Evolutionary conservation across 2,329 filamentous ascomycete genomes (phyloP).

Genomic region (Xylaria sp.): DNA sequence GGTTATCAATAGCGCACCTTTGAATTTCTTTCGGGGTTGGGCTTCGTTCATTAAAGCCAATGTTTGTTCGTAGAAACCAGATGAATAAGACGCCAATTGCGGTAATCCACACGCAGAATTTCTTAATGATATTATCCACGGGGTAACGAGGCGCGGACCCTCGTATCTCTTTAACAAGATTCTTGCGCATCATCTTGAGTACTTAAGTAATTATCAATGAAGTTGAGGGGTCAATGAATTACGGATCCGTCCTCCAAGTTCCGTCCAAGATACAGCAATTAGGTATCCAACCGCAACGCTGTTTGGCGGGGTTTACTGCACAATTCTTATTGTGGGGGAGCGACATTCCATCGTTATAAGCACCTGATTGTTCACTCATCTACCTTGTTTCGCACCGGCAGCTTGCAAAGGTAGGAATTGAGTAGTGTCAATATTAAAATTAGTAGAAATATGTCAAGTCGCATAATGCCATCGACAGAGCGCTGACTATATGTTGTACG

Average conservation of each 20-base stretch:
- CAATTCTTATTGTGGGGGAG: no score
- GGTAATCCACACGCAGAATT: background rate
- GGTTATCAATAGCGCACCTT: conserved; percentile 64
- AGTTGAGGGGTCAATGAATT: background rate
- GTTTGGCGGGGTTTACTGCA: no score
- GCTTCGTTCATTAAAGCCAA: background rate
- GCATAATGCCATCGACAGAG: no score
- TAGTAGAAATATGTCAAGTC: no score
- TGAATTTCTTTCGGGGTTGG: conserved; percentile 37
- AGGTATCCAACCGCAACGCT: no score
- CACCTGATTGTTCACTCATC: no score
- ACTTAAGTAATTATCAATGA: background rate
- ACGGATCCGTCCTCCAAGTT: background rate
- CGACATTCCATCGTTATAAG: no score
- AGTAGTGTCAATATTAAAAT: no score
- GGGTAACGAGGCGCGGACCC: background rate
- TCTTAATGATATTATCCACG: background rate
- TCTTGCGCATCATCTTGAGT: conserved; percentile 7
- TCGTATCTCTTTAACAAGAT: background rate
- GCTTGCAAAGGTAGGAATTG: no score
- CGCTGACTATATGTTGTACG: no score
- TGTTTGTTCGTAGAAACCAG: background rate
- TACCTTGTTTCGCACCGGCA: no score
- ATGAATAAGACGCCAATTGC: background rate
- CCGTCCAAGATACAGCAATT: no score